Evolutionary conservation across 768 basidiomycete species (phyloP), one percentile per base, ranked within the genome.

Genomic region (Coprinopsis marcescibilis): DNA sequence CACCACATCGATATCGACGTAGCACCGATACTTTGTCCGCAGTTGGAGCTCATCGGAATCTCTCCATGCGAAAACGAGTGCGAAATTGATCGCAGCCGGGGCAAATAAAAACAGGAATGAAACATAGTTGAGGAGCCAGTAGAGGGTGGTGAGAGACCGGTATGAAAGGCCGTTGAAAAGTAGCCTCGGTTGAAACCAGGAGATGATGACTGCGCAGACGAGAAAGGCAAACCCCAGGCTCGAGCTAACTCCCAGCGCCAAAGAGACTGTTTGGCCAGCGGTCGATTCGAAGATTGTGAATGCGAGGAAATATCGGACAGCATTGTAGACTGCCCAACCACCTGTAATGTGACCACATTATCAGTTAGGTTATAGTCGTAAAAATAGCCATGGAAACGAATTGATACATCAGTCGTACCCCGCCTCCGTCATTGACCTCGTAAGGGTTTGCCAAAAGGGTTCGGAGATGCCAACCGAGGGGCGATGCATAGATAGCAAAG

Each of bases 231-330:
- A 60, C 8, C 73, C 66, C 5, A 71, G 53, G 7, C 65, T 65
- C 10, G 78, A 62, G 47, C 65, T 64, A 37, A 72, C 71, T 3
- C 76, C 82, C 13, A 84, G 64, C 2, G 68, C 68, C 4, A 83
- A 61, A 17, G 76, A 64, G 20, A 66, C 57, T 0, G 59, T 56
- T 50, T 76, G 73, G 30, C 77, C 76, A 17, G 55, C 58, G 13
- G 50, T 47, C 4, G 71, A 66, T 2, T 63, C 51, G 58, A 73
- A 75, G 14, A 65, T 54, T 8, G 65, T 65, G 54, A 74, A 82
- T 3, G 82, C 79, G 10, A 86, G 55, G 55, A 75, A 81, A 58
- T 88, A 89, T 35, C 85, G 80, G 43, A 79, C 60, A 4, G 75
- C 69, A 50, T 73, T 81, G 59, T 84, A 88, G 6, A 68, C 57